These are phyloP conservation scores for Aureobasidium sp. DNA, from an alignment of 2,329 filamentous ascomycete genomes.

Conservation along the genomic window DNA sequence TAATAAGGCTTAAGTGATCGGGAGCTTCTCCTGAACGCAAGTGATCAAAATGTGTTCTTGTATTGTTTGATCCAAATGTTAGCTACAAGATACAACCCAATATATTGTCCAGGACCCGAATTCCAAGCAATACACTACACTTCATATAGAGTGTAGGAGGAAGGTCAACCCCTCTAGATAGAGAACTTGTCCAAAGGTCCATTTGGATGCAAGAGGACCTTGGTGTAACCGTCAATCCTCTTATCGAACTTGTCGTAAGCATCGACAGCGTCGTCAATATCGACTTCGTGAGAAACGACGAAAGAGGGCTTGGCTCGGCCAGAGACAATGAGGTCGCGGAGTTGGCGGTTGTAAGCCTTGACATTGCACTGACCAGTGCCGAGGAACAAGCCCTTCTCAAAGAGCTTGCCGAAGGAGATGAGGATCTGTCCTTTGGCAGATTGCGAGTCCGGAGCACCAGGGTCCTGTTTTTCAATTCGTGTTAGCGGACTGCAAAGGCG, in stretches of 20 bases:
- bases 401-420: constrained; percentile 60
- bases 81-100: not conserved
- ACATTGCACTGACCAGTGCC: constrained; percentile 62
- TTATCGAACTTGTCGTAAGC: constrained; percentile 63
- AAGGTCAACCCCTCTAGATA: not conserved
- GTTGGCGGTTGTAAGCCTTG: constrained; percentile 60
- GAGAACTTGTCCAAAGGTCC: constrained; percentile 28
- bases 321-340: constrained; percentile 58
- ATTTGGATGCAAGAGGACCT: constrained; percentile 52
- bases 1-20: not conserved
- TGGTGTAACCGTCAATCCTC: constrained; percentile 59
- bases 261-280: constrained; percentile 48
- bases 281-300: constrained; percentile 59
- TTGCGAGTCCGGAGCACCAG: constrained; percentile 55
- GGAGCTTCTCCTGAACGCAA: not conserved
- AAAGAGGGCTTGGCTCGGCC: constrained; percentile 61
- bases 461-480: constrained; percentile 34
- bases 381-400: constrained; percentile 58
- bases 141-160: not conserved
- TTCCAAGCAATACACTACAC: not conserved
- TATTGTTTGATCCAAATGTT: not conserved
- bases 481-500: not conserved
- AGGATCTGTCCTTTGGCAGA: constrained; percentile 57
- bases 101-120: not conserved
- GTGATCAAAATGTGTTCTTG: not conserved